Base-by-base conservation (phyloP, 1,284 basidiomycete genomes). In the Abortiporus biennis region DNA sequence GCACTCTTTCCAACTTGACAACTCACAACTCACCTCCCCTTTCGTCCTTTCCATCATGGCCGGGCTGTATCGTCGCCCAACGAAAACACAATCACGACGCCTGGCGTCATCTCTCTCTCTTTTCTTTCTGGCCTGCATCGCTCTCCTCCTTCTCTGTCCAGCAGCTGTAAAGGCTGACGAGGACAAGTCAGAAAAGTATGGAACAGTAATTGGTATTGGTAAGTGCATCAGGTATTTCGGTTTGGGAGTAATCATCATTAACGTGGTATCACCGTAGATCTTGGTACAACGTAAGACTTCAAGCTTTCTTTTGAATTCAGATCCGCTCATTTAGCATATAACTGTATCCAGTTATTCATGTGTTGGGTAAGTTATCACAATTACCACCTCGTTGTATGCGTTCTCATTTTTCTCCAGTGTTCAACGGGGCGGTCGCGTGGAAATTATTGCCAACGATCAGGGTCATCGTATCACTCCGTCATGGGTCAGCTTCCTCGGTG, bases 361-460 rank as follows among this genome's bases (percentile, higher is more conserved):
- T 63, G 85, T 88, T 57, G 84, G 76, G 79, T 82, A 47, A 50
- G 76, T 65, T 11, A 6, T 9, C 17, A 11, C n/a, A n/a, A n/a
- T n/a, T n/a, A n/a, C n/a, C n/a, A n/a, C n/a, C n/a, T n/a, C n/a
- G n/a, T n/a, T n/a, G n/a, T 2, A 13, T 19, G 3, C 30, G 49
- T 20, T 44, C 27, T 46, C 27, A 47, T 11, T 31, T 19, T 29
- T 20, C 27, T 32, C 38, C 36, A 91, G 92, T 74, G 90, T 97
- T 44, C 90, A 93, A 68, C 85, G 86, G 46, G 85, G 85, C 48
- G 93, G 92, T 54, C 87, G 88, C 55, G 92, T 96, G 31, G 92
- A 97, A 68, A 96, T 95, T 55, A 93, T 95, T 58, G 90, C 93
- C 63, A 96, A 96, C 69, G 93, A 95, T 72, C 92, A 96, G 65